Base-by-base conservation (phyloP, 1,284 basidiomycete species). In the Puccinia novopanici region DNA sequence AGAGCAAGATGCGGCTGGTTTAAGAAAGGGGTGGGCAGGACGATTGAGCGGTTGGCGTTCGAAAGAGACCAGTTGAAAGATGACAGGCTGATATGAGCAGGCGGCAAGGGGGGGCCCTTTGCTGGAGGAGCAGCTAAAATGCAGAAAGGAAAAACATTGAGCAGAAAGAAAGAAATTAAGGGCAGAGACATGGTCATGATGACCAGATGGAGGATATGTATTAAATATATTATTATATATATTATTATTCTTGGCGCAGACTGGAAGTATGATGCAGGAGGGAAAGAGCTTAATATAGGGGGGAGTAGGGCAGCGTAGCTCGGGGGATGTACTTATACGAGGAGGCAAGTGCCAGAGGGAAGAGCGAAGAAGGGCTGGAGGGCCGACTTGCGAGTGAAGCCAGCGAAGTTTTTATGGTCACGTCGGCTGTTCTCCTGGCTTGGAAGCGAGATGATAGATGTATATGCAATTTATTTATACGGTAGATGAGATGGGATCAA, bases 11-110 rank as follows among this genome's bases (percentile, higher is more conserved):
- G 77, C 0, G 77, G 67, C 63, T 80, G 77, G 30, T 80, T 72
- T 82, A n/a, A 82, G 45, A 84, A 83, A 37, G 82, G 80, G 2
- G 84, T 84, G 34, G 83, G 82, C n/a, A 84, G 45, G 13, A 75
- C 50, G 52, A 84, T 82, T 15, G 82, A 82, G 0, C 82, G 68
- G 72, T 84, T 84, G 67, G 79, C 50, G 45, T 84, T 84, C 34
- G 77, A 67, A n/a, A 84, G 82, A 22, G 81, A 61, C 84, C 84
- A 84, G 4, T 77, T 30, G 10, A 82, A 70, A 30, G 55, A 72
- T 22, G 75, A 75, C 45, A 72, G 82, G 67, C 2, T 59, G 40
- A 82, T 70, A 19, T 27, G n/a, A 22, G 63, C 72, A 40, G 45
- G n/a, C 40, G 77, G 77, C 30, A 80, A 24, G 22, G 77, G 77